Base-by-base conservation (phyloP, 306 rosid species). In the Potentilla sterilis region DNA sequence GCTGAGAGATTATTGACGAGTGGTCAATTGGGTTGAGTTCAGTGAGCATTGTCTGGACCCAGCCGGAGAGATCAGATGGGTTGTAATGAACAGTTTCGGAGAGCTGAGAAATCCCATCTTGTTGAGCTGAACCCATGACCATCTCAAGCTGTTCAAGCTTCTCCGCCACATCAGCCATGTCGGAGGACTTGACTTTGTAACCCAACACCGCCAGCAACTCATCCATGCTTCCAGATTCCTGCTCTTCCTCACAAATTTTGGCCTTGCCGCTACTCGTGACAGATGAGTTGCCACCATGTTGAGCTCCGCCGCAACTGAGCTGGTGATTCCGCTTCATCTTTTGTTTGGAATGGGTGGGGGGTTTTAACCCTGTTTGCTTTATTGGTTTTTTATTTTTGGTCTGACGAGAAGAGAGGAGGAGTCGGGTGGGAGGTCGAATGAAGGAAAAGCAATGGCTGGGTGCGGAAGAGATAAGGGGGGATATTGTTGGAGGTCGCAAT, bases 161-260 rank as follows among this genome's bases (percentile, higher is more conserved):
- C 79, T 85, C 88, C 0, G 98, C 98, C 19, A 93, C 93, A 28
- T 86, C 89, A 0, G 87, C 91, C 97, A 93, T 89, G 86, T 93
- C 96, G 0, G 92, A 83, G 0, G 87, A 55, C 68, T 88, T 86
- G 4, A 93, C 97, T 79, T 86, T 91, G 88, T 89, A 93, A 0
- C 98, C 98, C 77, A 93, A 41, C 51, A 86, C 88, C 10, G 89
- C 98, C 1, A 93, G 86, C 5, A 70, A 44, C 82, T 89, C 89
- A 62, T 93, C 98, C 85, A 87, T 78, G 6, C 76, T 87, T 32
- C 84, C 77, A 7, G 72, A 40, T 1, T 70, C 81, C 32, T 75
- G 83, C n/a, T 83, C 81, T 7, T 81, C 86, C 10, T 79, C 85
- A 91, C 91, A 87, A 70, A 84, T 75, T 82, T 82, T 82, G 10